phyloP scores from a whole-genome alignment of 2,329 filamentous ascomycete genomes.

The Xylariaceae sp. region DNA sequence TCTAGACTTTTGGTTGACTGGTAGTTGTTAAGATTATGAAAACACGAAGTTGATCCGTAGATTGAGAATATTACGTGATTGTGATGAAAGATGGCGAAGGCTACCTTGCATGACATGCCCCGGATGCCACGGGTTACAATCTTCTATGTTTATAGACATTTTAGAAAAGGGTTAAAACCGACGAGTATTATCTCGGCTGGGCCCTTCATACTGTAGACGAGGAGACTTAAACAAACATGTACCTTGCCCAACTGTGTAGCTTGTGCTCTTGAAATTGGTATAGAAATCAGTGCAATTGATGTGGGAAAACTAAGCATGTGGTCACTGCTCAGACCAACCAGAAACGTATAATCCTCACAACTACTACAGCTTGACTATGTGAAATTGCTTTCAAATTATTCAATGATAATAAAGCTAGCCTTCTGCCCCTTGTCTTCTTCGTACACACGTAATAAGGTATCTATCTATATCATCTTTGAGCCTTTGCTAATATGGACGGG shows the following conservation, averaged over 20 bases:
- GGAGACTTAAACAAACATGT: too few relatives aligned
- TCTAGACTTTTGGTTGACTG: slow-evolving; percentile 27
- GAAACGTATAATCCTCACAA: too few relatives aligned
- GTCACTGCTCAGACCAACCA: too few relatives aligned
- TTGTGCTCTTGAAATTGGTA: too few relatives aligned
- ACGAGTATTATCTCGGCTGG: too few relatives aligned
- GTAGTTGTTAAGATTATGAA: slow-evolving; percentile 13
- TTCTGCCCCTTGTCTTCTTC: not conserved
- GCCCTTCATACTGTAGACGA: too few relatives aligned
- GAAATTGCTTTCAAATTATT: too few relatives aligned
- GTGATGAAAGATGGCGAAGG: slow-evolving; percentile 12
- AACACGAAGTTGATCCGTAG: slow-evolving; percentile 10
- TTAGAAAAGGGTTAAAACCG: not conserved
- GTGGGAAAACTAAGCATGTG: too few relatives aligned
- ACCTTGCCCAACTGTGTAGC: too few relatives aligned
- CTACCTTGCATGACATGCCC: not conserved
- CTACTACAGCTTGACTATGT: too few relatives aligned
- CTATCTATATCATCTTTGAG: slow-evolving; percentile 16
- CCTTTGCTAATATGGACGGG: slow-evolving; percentile 58
- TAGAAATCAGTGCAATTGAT: too few relatives aligned
- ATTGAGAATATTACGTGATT: slow-evolving; percentile 16
- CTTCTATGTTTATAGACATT: not conserved
- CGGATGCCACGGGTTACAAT: not conserved
- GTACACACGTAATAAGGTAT: not conserved
- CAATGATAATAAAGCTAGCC: too few relatives aligned